Evolutionary conservation across 257 asterid species (phyloP).

Genomic region (Linaria vulgaris): DNA sequence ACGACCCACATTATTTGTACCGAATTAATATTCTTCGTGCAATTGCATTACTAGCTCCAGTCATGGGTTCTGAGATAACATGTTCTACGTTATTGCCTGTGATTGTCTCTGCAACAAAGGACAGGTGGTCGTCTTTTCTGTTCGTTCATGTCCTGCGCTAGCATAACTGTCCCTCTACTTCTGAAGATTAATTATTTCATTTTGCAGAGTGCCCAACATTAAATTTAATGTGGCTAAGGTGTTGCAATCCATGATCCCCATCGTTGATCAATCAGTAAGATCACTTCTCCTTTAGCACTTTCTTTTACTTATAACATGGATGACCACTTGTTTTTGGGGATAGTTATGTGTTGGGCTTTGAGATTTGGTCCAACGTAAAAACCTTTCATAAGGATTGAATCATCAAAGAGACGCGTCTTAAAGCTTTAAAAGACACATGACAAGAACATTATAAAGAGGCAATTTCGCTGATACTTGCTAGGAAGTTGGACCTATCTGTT

Average conservation of each 20-base stretch:
- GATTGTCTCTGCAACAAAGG: slow-evolving; percentile 43
- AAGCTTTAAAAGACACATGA: no score
- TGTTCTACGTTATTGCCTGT: slow-evolving; percentile 55
- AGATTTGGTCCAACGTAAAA: no score
- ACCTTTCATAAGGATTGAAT: no score
- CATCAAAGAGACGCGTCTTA: no score
- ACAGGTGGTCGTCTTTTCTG: slow-evolving; percentile 45
- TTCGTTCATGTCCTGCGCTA: slow-evolving; percentile 16
- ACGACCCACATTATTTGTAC: slow-evolving; percentile 55
- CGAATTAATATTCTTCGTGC: slow-evolving; percentile 61
- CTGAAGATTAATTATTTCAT: slow-evolving; percentile 7
- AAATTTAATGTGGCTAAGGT: slow-evolving; percentile 93
- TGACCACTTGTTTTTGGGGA: no score
- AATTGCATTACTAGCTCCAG: slow-evolving; percentile 54
- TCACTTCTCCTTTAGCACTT: slow-evolving; percentile 14
- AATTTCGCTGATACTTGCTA: no score
- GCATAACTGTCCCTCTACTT: neutral
- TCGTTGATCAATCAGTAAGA: slow-evolving; percentile 83
- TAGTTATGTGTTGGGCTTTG: no score
- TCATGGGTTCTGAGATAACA: slow-evolving; percentile 54
- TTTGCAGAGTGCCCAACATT: slow-evolving; percentile 85
- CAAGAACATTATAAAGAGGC: no score
- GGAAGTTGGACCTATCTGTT: no score
- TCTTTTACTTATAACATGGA: neutral
- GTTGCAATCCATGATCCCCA: slow-evolving; percentile 78